Conservation (phyloP, 1,284 basidiomycete genomes). For the Athelia sp. region DNA sequence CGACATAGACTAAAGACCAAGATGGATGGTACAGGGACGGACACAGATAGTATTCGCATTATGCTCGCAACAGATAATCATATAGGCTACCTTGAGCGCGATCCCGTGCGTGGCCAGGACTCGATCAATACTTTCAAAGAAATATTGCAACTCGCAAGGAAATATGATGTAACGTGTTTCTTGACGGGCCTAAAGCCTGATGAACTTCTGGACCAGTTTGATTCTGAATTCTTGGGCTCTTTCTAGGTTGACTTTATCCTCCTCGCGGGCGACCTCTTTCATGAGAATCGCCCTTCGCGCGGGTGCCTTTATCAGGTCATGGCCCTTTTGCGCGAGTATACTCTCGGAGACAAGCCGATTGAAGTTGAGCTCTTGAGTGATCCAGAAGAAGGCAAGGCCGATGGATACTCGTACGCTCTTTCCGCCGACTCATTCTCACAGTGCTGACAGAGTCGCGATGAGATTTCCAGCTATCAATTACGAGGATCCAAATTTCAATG, state of each 20-base stretch:
- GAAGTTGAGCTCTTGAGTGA: conserved; percentile 90
- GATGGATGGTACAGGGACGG: conserved; percentile 35
- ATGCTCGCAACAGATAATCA: conserved; percentile 94
- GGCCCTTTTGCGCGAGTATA: conserved; percentile 88
- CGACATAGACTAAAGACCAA: conserved; percentile 4
- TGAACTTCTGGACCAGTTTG: no score
- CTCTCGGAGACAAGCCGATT: conserved; percentile 84
- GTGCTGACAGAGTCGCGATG: conserved; percentile 21
- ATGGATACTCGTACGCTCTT: conserved; percentile 72
- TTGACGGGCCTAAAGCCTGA: no score
- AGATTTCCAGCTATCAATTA: conserved; percentile 98
- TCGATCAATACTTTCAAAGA: conserved; percentile 95
- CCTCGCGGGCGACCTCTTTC: conserved; percentile 94
- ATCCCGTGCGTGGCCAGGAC: conserved; percentile 92
- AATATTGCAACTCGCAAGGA: conserved; percentile 86
- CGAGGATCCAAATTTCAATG: conserved; percentile 94
- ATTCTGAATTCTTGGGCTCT: conserved; percentile 10
- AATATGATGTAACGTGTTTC: conserved; percentile 59
- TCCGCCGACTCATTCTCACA: neutral
- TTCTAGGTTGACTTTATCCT: conserved; percentile 88
- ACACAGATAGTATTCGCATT: conserved; percentile 71
- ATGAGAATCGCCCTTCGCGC: conserved; percentile 94
- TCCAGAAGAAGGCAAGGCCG: conserved; percentile 82
- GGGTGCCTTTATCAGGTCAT: conserved; percentile 88
- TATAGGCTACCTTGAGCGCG: conserved; percentile 92